Evolutionary conservation across 805 yeast genomes (phyloP).

Genomic region (Candida awuae): DNA sequence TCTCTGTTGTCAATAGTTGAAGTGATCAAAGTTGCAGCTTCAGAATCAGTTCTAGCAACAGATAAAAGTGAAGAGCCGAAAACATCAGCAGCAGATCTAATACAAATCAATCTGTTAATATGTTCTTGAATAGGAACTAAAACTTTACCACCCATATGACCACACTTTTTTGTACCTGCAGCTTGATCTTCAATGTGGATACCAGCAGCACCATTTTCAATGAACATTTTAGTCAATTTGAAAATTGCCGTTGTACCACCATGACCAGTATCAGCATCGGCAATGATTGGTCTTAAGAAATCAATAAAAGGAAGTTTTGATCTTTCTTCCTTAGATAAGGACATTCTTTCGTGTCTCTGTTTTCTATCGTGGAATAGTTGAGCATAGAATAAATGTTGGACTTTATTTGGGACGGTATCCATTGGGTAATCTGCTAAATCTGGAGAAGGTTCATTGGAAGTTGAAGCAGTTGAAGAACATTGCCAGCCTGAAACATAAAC

Average conservation of each 20-base stretch:
- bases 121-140: constrained; percentile 97
- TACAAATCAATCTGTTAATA: constrained; percentile 86
- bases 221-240: constrained; percentile 90
- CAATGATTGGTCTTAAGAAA: constrained; percentile 88
- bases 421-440: constrained; percentile 97
- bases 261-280: constrained; percentile 98
- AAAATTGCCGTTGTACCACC: constrained; percentile 97
- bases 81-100: constrained; percentile 92
- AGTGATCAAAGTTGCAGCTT: constrained; percentile 92
- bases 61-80: constrained; percentile 78
- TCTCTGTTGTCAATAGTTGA: constrained; percentile 92
- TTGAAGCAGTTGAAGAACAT: constrained; percentile 95
- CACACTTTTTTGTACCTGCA: constrained; percentile 97
- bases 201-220: constrained; percentile 98
- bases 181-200: constrained; percentile 99
- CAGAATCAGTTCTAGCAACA: constrained; percentile 96
- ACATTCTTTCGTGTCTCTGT: constrained; percentile 79
- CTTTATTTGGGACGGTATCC: constrained; percentile 98
- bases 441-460: constrained; percentile 96
- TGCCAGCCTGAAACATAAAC: constrained; percentile 98
- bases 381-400: constrained; percentile 93
- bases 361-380: constrained; percentile 96
- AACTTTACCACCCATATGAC: constrained; percentile 98
- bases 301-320: constrained; percentile 68
- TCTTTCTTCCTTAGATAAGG: constrained; percentile 54